A percentile compares a stretch with the other conserved stretches of the same genome.
These are phyloP conservation scores for Cercospora beticola DNA, from an alignment of 2,329 filamentous ascomycete genomes.

Conservation along the genomic window DNA sequence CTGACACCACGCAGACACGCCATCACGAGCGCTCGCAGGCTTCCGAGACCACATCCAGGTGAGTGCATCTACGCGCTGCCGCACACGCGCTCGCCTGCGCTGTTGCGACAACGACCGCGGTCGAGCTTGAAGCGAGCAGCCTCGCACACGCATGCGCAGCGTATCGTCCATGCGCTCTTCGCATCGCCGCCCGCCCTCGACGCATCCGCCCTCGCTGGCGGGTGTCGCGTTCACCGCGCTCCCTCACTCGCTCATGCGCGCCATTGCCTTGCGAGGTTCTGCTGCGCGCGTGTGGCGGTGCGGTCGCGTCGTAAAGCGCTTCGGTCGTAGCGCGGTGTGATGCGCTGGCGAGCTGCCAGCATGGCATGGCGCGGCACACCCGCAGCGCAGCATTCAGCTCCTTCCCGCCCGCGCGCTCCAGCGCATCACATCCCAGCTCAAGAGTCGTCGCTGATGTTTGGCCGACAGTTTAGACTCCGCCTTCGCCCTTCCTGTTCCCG, in stretches of 20 bases:
- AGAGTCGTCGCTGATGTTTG: conserved; percentile 32
- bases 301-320: background rate
- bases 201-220: background rate
- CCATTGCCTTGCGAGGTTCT: background rate
- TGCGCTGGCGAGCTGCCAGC: conserved; percentile 31
- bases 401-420: conserved; percentile 21
- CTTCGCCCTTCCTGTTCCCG: conserved; percentile 21
- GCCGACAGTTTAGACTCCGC: conserved; percentile 28
- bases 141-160: background rate
- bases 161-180: background rate
- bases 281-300: background rate
- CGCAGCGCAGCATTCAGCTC: conserved; percentile 28
- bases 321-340: conserved; percentile 15
- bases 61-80: background rate
- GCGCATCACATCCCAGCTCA: conserved; percentile 25
- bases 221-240: background rate
- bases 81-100: background rate
- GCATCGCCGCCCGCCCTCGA: background rate
- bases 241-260: background rate
- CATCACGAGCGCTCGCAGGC: background rate
- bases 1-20: background rate
- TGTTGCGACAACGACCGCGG: background rate
- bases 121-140: background rate
- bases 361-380: conserved; percentile 33
- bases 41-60: background rate